Percentiles rank a stretch among this genome's conserved stretches.
Conservation (phyloP, 2,329 filamentous ascomycete genomes). For the Cryphonectria carpinicola region DNA sequence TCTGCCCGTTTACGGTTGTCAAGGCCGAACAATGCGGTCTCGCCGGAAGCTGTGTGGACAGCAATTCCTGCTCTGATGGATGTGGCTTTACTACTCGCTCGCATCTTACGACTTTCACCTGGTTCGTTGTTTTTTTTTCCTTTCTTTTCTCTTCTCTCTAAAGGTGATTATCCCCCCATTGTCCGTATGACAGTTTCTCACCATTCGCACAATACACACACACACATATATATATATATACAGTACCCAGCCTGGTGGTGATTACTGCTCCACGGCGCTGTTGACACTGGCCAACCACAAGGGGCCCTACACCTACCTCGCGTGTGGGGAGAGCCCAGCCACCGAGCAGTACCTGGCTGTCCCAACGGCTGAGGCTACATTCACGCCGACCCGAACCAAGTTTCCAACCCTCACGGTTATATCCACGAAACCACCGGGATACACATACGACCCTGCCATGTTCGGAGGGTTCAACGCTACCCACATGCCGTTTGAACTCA, state of each 20-base stretch:
- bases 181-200: neutral
- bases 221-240: neutral
- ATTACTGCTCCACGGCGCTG: constrained; percentile 42
- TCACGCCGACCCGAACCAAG: neutral
- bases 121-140: neutral
- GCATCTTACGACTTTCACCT: neutral
- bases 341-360: constrained; percentile 29
- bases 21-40: constrained; percentile 44
- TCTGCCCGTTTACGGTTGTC: constrained; percentile 36
- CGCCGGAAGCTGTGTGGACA: constrained; percentile 42
- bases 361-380: neutral
- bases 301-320: constrained; percentile 41
- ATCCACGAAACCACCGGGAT: neutral
- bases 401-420: neutral
- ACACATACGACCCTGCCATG: neutral
- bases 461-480: neutral
- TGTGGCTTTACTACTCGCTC: constrained; percentile 37
- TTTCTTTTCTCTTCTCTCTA: neutral
- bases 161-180: neutral
- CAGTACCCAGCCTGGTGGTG: constrained; percentile 3
- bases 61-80: constrained; percentile 36
- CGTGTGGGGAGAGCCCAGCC: constrained; percentile 37
- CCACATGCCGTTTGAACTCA: neutral
- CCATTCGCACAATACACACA: neutral
- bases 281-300: constrained; percentile 39